Base-by-base conservation (phyloP, 495 filamentous ascomycete species). In the Penicillium waksmanii region DNA sequence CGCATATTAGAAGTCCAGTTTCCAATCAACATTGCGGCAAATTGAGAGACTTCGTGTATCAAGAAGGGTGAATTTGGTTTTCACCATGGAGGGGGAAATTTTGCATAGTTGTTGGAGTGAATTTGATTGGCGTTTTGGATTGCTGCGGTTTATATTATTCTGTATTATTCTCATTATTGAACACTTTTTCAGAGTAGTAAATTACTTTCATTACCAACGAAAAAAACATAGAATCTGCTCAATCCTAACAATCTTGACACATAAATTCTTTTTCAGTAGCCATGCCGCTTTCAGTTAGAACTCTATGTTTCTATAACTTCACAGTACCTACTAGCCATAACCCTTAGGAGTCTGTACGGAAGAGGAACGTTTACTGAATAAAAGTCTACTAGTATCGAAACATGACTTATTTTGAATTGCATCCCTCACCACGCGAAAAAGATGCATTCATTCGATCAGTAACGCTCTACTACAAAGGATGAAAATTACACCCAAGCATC, bases 1-100 rank as follows among this genome's bases (percentile, higher is more conserved):
- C 42, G 42, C 42, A 44, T 44, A 44, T 17, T 44, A 9, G 42
- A 44, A 44, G 42, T 44, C 42, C 42, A 44, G 42, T 44, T 44
- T 44, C 42, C 42, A 4, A 19, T 44, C 3, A 18, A 44, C 13
- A 19, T 18, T 44, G 17, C n/a, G 42, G 42, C 42, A n/a, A 38
- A n/a, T 13, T 38, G 11, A 13, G 7, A 9, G 15, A 2, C 4
- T 13, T 38, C 3, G 23, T 13, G 15, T 12, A 38, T 13, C 5
- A 38, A 13, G 11, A n/a, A 13, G 15, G 36, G 15, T 1, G 12
- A 12, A 2, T 38, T 38, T 12, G 36, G 8, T 1, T 38, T 38
- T n/a, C 5, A 38, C 2, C 10, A 38, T 31, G 6, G 8, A 23
- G 0, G 8, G 27, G 27, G 1, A 8, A 8, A 31, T 31, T 3